phyloP scores from a whole-genome alignment of 176 grass and related monocot species.

The Hordeum vulgare region DNA sequence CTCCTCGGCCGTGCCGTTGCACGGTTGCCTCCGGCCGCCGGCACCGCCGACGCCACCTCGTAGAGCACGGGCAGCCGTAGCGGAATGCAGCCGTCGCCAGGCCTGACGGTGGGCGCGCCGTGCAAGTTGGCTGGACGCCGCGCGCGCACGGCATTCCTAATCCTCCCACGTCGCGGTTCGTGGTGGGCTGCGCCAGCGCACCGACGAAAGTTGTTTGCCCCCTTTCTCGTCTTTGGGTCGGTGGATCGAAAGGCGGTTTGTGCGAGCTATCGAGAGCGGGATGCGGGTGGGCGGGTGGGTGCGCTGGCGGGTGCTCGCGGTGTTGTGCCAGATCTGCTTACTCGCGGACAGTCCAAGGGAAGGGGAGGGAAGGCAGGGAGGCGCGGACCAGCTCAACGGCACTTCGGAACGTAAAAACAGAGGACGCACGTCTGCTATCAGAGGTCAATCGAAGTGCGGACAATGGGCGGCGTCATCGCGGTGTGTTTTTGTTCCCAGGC shows the following conservation, averaged over 20 bases:
- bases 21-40: constrained; percentile 19
- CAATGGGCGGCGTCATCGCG: background rate
- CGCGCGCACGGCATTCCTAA: background rate
- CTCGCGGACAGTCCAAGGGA: too few relatives aligned
- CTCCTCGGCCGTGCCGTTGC: background rate
- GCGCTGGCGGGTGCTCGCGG: background rate
- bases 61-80: too few relatives aligned
- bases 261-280: background rate
- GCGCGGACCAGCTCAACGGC: background rate
- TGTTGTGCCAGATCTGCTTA: background rate
- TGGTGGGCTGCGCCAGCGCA: too few relatives aligned
- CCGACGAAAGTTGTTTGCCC: background rate
- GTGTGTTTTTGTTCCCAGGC: background rate
- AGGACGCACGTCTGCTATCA: background rate
- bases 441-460: background rate
- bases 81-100: too few relatives aligned
- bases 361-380: too few relatives aligned
- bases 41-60: background rate
- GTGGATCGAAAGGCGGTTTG: background rate
- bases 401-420: background rate
- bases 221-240: background rate
- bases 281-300: background rate
- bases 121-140: background rate
- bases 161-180: background rate
- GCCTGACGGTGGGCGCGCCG: background rate